A percentile compares a stretch with the other conserved stretches of the same genome.
phyloP scores from a whole-genome alignment of 1,284 basidiomycete species.

The Quambalaria eucalypti region DNA sequence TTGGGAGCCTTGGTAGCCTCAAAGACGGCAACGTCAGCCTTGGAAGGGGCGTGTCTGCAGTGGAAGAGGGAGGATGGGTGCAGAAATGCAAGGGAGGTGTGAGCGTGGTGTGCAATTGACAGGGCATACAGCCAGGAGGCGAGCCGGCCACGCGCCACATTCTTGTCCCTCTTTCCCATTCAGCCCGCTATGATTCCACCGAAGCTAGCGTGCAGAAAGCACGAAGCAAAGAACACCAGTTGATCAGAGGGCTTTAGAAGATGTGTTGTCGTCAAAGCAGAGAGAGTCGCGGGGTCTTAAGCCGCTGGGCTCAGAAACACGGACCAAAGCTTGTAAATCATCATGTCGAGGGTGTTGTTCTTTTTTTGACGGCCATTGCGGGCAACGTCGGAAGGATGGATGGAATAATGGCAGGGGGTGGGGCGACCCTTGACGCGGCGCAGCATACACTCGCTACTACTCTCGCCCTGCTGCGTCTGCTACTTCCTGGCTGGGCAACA shows the following conservation, averaged over 20 bases:
- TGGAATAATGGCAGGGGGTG: neutral
- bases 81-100: neutral
- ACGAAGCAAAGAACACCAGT: too few species aligned
- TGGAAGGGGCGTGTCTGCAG: conserved; percentile 78
- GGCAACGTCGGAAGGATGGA: neutral
- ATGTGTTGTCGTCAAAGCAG: conserved; percentile 44
- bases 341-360: conserved; percentile 15
- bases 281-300: conserved; percentile 46
- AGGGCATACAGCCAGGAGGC: neutral
- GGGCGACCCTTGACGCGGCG: too few species aligned
- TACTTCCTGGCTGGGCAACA: neutral
- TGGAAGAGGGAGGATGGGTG: neutral
- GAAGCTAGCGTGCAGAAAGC: too few species aligned
- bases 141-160: conserved; percentile 1
- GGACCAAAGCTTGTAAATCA: conserved; percentile 46
- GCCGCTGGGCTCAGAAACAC: conserved; percentile 49
- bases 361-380: too few species aligned
- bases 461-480: too few species aligned
- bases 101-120: neutral
- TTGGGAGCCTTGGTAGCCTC: conserved; percentile 59
- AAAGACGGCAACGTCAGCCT: conserved; percentile 93
- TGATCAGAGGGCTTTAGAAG: conserved; percentile 43
- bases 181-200: neutral
- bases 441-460: too few species aligned
- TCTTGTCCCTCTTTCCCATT: neutral